These are phyloP conservation scores for Cutaneotrichosporon spelunceum DNA, from an alignment of 1,284 basidiomycete species.

Conservation along the genomic window DNA sequence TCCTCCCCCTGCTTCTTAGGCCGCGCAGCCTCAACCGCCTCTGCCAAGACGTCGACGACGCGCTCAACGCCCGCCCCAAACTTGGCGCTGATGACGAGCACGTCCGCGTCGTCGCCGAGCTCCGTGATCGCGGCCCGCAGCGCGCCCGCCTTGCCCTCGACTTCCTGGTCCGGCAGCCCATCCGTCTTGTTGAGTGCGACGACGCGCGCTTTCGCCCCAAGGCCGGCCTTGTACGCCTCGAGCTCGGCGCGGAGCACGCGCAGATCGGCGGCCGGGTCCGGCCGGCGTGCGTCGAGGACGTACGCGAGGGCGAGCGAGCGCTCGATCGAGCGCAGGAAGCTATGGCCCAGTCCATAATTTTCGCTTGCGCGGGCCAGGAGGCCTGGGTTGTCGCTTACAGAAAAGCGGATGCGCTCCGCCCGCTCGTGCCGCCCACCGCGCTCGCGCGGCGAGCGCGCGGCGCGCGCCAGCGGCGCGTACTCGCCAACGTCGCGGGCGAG, in stretches of 20 bases:
- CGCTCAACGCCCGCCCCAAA: constrained; percentile 69
- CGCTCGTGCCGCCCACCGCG: too few species aligned
- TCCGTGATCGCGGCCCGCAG: constrained; percentile 40
- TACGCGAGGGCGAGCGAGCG: constrained; percentile 85
- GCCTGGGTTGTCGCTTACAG: constrained; percentile 96
- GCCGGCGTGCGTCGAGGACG: constrained; percentile 77
- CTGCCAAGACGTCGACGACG: constrained; percentile 63
- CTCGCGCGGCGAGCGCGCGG: too few species aligned
- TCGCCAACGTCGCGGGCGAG: constrained; percentile 37
- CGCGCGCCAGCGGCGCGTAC: constrained; percentile 28
- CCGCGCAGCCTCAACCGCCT: constrained; percentile 62
- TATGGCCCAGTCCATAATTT: constrained; percentile 89
- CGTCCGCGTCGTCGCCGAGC: constrained; percentile 54
- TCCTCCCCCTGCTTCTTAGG: constrained; percentile 1
- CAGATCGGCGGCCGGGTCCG: constrained; percentile 73
- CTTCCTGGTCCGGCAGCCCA: constrained; percentile 56
- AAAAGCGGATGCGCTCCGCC: constrained; percentile 81
- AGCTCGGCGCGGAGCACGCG: constrained; percentile 70
- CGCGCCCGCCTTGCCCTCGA: constrained; percentile 51
- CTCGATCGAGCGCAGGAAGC: constrained; percentile 90
- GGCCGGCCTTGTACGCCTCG: constrained; percentile 75
- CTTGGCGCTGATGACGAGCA: constrained; percentile 76
- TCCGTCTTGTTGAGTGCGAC: constrained; percentile 96
- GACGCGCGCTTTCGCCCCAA: constrained; percentile 70
- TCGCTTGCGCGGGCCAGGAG: constrained; percentile 79